Evolutionary conservation across 2,329 filamentous ascomycete species (phyloP), one percentile per base, ranked within the genome.

Genomic region (Beauveria varroae): DNA sequence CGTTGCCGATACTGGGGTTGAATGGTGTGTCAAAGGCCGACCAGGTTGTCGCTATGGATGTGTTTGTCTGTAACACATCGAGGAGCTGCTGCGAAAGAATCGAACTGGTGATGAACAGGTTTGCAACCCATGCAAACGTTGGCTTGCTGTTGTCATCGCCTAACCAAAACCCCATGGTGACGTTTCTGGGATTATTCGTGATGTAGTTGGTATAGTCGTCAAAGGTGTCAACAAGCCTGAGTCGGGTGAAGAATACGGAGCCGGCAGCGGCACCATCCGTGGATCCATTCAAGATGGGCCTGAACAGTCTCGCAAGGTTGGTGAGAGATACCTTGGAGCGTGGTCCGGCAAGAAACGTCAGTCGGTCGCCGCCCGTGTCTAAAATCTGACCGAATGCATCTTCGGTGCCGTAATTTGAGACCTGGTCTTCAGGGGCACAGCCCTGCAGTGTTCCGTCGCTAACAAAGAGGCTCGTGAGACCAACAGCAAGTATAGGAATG

Each of bases 141-240:
- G 90, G 85, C 1, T 79, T 73, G 1, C 80, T 81, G 41, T 72
- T 76, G 20, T 77, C 76, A 59, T 88, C 83, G 22, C 86, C 87
- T 2, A 96, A 76, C 79, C 90, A 96, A 70, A 95, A 83, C 0
- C 88, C 92, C 0, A 90, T 91, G 0, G 84, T 88, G 46, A 93
- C 81, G 57, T 86, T 87, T 56, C 77, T 80, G 70, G 87, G 91
- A 40, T 86, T 81, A 7, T 78, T 74, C 4, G 76, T 68, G 54
- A 96, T 82, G 64, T 83, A 88, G 26, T 79, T 70, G 61, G 87
- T 86, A 73, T 96, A 96, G 0, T 88, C 83, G 30, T 81, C 75
- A 7, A 91, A 78, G 0, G 82, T 86, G 63, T 90, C 77, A 9
- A 91, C 86, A 0, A 81, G 63, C 18, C 84, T 76, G 1, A 85